Evolutionary conservation across 208 protist genomes (phyloP).

Genomic region (Acanthamoeba royreba): DNA sequence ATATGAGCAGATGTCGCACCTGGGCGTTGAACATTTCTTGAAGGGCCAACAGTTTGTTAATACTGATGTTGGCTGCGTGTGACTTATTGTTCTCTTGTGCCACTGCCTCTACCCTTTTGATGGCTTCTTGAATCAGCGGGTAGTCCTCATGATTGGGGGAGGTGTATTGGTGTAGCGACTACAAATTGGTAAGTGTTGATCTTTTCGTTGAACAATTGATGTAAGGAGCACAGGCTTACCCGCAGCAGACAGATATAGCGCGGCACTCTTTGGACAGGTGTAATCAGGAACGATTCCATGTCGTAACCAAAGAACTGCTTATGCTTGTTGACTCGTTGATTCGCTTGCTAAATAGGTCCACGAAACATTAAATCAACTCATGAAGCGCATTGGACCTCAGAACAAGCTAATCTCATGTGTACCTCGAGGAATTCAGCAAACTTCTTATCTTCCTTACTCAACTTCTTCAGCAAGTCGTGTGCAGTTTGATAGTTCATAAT

Average conservation of each 20-base stretch:
- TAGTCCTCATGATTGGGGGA: slow-evolving; percentile 27
- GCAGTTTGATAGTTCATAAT: not conserved
- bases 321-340: not conserved
- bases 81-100: slow-evolving; percentile 25
- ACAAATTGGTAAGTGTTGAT: too few relatives aligned
- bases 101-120: not conserved
- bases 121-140: not conserved
- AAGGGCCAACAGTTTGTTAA: not conserved
- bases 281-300: slow-evolving; percentile 46
- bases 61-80: not conserved
- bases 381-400: too few relatives aligned
- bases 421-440: slow-evolving; percentile 23
- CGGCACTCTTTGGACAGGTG: slow-evolving; percentile 28
- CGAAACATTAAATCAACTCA: too few relatives aligned
- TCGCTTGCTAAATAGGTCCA: too few relatives aligned
- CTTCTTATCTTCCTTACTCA: slow-evolving; percentile 7
- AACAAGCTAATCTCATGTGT: not conserved
- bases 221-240: not conserved
- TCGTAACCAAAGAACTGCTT: slow-evolving; percentile 41
- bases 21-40: slow-evolving; percentile 38
- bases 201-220: not conserved
- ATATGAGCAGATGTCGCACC: not conserved
- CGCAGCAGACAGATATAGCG: slow-evolving; percentile 20
- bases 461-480: not conserved
- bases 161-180: slow-evolving; percentile 33